Evolutionary conservation across 2,329 filamentous ascomycete species (phyloP).

Genomic region (Mycosphaerella arachidis): DNA sequence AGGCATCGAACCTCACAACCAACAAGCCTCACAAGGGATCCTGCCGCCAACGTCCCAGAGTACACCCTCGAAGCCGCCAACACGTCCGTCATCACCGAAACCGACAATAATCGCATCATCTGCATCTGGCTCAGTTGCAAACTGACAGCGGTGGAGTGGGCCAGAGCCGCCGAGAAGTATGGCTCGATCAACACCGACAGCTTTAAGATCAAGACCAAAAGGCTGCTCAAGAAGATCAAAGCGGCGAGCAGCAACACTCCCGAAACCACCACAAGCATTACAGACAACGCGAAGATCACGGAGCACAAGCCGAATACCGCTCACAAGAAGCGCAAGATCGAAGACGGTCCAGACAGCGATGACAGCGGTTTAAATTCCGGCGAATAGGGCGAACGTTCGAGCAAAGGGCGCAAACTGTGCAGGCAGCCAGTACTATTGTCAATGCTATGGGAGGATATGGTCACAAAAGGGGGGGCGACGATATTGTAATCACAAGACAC

Average conservation of each 20-base stretch:
- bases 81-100: background rate
- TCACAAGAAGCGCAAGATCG: background rate
- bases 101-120: conserved; percentile 1
- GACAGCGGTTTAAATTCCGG: background rate
- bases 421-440: background rate
- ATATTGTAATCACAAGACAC: background rate
- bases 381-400: background rate
- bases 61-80: background rate
- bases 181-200: background rate
- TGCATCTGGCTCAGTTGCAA: conserved; percentile 1
- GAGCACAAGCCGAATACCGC: background rate
- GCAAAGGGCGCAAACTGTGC: background rate
- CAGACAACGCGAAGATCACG: background rate
- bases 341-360: background rate
- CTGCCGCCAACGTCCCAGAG: background rate
- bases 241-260: background rate
- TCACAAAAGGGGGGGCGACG: background rate
- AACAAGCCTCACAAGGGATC: background rate
- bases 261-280: background rate
- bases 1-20: too few relatives aligned
- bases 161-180: background rate
- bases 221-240: background rate
- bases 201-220: background rate
- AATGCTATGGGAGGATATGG: background rate
- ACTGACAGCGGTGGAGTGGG: background rate